Evolutionary conservation across 2,329 filamentous ascomycete species (phyloP).

Genomic region (Fusarium euwallaceae): DNA sequence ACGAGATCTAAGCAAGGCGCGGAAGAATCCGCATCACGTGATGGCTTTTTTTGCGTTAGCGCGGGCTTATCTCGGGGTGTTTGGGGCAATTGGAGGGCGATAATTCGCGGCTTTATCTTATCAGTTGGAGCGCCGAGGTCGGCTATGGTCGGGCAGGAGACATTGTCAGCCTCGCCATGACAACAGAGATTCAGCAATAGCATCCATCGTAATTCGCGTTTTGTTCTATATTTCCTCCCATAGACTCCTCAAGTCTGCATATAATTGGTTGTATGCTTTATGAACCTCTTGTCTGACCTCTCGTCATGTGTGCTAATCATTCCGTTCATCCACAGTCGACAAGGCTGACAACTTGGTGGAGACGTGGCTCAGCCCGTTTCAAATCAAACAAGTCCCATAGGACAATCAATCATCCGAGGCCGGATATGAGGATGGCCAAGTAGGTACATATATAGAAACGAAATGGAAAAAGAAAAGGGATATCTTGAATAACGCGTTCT

Average conservation of each 20-base stretch:
- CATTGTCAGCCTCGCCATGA: not conserved
- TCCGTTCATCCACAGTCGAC: not conserved
- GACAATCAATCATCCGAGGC: slow-evolving; percentile 35
- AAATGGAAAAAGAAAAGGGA: not conserved
- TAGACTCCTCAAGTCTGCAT: not conserved
- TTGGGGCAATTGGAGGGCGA: slow-evolving; percentile 16
- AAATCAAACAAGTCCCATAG: slow-evolving; percentile 42
- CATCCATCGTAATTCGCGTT: not conserved
- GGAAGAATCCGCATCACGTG: slow-evolving; percentile 53
- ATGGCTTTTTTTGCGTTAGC: slow-evolving; percentile 38
- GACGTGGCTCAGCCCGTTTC: slow-evolving; percentile 16
- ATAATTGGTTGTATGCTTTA: not conserved
- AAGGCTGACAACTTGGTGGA: slow-evolving; percentile 26
- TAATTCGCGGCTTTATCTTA: slow-evolving; percentile 36
- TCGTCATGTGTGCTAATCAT: not conserved
- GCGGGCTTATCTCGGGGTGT: slow-evolving; percentile 40
- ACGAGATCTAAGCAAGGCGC: slow-evolving; percentile 50
- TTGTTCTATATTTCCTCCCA: not conserved
- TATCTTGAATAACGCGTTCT: slow-evolving; percentile 28
- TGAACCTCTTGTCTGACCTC: not conserved
- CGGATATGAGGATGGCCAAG: slow-evolving; percentile 10
- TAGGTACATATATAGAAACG: not conserved
- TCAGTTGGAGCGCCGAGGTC: slow-evolving; percentile 28
- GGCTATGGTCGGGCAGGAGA: slow-evolving; percentile 17
- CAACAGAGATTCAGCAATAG: not conserved